Base-by-base conservation (phyloP, 768 basidiomycete genomes). In the Galerina marginata region DNA sequence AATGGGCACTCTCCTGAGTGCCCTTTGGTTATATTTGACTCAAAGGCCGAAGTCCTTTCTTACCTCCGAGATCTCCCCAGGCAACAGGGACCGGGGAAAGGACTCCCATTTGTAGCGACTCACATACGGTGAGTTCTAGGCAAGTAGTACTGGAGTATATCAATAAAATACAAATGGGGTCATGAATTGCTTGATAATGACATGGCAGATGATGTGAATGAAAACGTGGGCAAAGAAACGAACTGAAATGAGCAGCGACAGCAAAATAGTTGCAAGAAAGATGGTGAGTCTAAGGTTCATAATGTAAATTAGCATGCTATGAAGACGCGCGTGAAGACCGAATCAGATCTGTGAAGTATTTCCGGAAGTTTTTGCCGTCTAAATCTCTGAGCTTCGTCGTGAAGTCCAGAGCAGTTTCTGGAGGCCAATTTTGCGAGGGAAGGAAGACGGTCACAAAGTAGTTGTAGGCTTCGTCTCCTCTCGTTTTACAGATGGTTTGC, bases 361-460 rank as follows among this genome's bases (percentile, higher is more conserved):
- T 94, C 67, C 90, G 82, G 77, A 95, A 95, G 38, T 73, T 77
- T 71, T 90, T 93, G 65, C 80, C 78, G 69, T 95, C 93, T 58
- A 90, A 74, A 72, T 87, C 87, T 60, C 87, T 83, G 66, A 95
- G 73, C 71, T 92, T 92, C 15, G 83, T 82, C 1, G 88, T 84
- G 63, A 97, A 93, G 64, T 95, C 91, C 45, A 88, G 62, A 3
- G 92, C 89, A 26, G 83, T 87, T 45, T 91, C 87, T 20, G 83
- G 75, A 36, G 97, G 95, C 85, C 95, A 95, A 62, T 89, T 86
- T 76, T 96, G 88, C 9, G 93, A 87, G 1, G 97, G 96, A 16
- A 99, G 83, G 75, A 93, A 94, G 29, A 88, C 85, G 53, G 79
- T 80, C 11, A 88, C 74, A 68, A 99, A 86, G 74, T 90, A 96